Evolutionary conservation across 352 stramenopile genomes (phyloP).

Genomic region (Saprolegnia parasitica): DNA sequence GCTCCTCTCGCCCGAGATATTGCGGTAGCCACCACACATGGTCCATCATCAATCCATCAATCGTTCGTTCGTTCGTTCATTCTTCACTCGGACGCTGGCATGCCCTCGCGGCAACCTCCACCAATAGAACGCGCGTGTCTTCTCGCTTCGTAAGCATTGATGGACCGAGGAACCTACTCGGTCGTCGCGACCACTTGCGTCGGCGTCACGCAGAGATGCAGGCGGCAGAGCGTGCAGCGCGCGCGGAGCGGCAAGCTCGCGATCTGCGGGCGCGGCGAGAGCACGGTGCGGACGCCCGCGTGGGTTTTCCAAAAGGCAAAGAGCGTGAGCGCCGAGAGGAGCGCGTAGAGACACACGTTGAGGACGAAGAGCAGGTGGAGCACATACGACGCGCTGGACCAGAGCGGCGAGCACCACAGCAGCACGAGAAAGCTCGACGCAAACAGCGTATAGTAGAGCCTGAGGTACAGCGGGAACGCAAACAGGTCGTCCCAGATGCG

Average conservation of each 20-base stretch:
- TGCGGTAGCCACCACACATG: no score
- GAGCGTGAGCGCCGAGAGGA: constrained; percentile 30
- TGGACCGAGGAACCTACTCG: no score
- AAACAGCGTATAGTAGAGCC: constrained; percentile 41
- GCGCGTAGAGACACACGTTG: constrained; percentile 37
- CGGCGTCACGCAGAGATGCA: constrained; percentile 33
- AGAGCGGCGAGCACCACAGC: constrained; percentile 35
- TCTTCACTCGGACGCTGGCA: no score
- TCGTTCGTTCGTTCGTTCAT: no score
- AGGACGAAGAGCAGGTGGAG: constrained; percentile 31
- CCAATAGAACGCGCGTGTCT: no score
- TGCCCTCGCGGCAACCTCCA: no score
- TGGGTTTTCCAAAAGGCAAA: constrained; percentile 44
- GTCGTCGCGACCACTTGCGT: not conserved
- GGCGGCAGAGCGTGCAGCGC: constrained; percentile 34
- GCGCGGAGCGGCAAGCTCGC: constrained; percentile 8
- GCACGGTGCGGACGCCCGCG: constrained; percentile 35
- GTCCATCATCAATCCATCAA: no score
- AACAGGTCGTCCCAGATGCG: constrained; percentile 37
- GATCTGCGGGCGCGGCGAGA: not conserved
- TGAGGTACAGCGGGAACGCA: constrained; percentile 40
- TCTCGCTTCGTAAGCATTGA: no score
- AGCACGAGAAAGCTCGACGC: constrained; percentile 43
- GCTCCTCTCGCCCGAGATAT: not conserved
- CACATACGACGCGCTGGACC: constrained; percentile 24